Evolutionary conservation across 345 rosid genomes (phyloP).

Genomic region (Acer saccharum): DNA sequence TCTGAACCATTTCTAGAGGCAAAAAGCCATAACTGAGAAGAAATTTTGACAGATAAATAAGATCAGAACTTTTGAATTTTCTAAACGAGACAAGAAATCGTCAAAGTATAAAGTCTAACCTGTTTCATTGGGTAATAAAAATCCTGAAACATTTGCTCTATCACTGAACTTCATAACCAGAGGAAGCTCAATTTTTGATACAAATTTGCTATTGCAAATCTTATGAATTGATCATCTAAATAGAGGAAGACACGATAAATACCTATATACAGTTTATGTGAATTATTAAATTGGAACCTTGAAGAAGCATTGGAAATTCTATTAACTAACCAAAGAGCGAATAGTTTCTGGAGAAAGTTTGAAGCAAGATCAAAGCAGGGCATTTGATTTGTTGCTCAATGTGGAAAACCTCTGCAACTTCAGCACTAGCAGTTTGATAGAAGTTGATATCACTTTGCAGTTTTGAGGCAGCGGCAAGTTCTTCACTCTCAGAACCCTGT

Average conservation of each 20-base stretch:
- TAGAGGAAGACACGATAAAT: constrained; percentile 10
- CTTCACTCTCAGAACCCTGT: constrained; percentile 46
- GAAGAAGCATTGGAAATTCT: not conserved
- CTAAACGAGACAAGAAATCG: not conserved
- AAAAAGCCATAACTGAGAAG: constrained; percentile 31
- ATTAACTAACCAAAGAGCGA: constrained; percentile 31
- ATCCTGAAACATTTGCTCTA: not conserved
- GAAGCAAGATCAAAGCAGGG: constrained; percentile 47
- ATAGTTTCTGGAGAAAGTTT: constrained; percentile 30
- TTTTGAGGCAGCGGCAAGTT: constrained; percentile 46
- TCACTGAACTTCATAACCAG: not conserved
- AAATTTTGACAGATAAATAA: not conserved
- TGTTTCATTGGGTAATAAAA: constrained; percentile 13
- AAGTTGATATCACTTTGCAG: constrained; percentile 40
- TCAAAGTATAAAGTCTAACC: constrained; percentile 1
- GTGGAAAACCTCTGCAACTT: constrained; percentile 45
- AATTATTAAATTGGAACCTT: not conserved
- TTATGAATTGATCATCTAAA: constrained; percentile 9
- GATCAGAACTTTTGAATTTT: constrained; percentile 1
- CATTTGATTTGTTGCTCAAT: constrained; percentile 33
- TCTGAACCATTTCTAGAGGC: constrained; percentile 9
- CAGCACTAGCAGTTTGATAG: constrained; percentile 42
- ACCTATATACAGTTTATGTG: not conserved
- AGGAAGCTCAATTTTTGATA: not conserved
- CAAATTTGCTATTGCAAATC: constrained; percentile 11